Base-by-base conservation (phyloP, 345 rosid genomes). In the Moricandia arvensis region DNA sequence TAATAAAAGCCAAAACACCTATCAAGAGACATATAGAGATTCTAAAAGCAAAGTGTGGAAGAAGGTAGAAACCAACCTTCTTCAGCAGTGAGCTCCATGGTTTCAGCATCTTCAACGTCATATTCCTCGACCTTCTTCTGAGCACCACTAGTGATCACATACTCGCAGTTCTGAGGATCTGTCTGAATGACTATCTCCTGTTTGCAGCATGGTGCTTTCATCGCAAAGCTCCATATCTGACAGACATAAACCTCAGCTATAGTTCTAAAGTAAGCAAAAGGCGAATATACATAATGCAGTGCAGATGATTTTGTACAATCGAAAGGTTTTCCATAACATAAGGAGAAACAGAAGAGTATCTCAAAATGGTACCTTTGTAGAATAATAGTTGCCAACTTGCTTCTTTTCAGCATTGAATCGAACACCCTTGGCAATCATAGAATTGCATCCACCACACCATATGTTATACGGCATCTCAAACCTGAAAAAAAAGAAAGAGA, bases 291-390 rank as follows among this genome's bases (percentile, higher is more conserved):
- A 29, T 29, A 21, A 21, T 21, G 24, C 24, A n/a, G n/a, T n/a
- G n/a, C n/a, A n/a, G n/a, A n/a, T n/a, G n/a, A n/a, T n/a, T n/a
- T n/a, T n/a, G n/a, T n/a, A n/a, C n/a, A n/a, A n/a, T n/a, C n/a
- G n/a, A n/a, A n/a, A n/a, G n/a, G n/a, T n/a, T n/a, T n/a, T n/a
- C n/a, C n/a, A n/a, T n/a, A 27, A 27, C 30, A 27, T 27, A 3
- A 27, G 30, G 3, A 27, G 30, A 27, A 27, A n/a, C n/a, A n/a
- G n/a, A n/a, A n/a, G n/a, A n/a, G n/a, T n/a, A n/a, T n/a, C n/a
- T n/a, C n/a, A n/a, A n/a, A n/a, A n/a, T n/a, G n/a, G n/a, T n/a
- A 90, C 99, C 97, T 96, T 96, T 17, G 98, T 91, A 26, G 98
- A 96, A 79, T 93, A 93, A 80, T 96, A 96, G 81, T 91, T 91